Conservation (phyloP, 805 yeast genomes). For the Candida boidinii region DNA sequence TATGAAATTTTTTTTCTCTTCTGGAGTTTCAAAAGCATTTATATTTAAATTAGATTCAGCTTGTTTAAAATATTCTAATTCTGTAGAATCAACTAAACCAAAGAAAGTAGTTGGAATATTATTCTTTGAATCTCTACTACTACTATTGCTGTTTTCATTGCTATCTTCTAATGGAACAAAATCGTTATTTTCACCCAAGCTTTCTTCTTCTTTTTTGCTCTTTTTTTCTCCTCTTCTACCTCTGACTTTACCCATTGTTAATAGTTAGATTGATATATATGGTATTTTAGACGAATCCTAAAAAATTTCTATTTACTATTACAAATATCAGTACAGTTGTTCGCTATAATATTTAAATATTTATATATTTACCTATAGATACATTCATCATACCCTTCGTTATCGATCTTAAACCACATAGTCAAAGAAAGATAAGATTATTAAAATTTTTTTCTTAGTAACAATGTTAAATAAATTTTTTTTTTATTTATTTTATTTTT, state of each 20-base stretch:
- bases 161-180: conserved; percentile 1
- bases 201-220: conserved; percentile 6
- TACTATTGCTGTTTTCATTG: background rate
- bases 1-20: conserved; percentile 67
- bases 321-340: too few relatives aligned
- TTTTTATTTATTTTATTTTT: too few relatives aligned
- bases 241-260: conserved; percentile 13
- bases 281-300: too few relatives aligned
- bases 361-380: too few relatives aligned
- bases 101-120: conserved; percentile 42
- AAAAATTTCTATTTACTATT: too few relatives aligned
- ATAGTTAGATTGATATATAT: background rate
- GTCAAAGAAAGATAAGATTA: too few relatives aligned
- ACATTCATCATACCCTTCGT: too few relatives aligned
- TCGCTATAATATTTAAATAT: too few relatives aligned
- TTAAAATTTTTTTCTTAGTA: too few relatives aligned
- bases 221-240: conserved; percentile 24
- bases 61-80: conserved; percentile 84
- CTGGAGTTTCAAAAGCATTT: conserved; percentile 65
- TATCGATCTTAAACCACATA: too few relatives aligned
- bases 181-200: conserved; percentile 1
- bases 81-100: conserved; percentile 79
- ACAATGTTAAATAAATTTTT: too few relatives aligned
- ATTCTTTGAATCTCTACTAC: background rate
- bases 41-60: conserved; percentile 83